Base-by-base conservation (phyloP, 106 monocot species). In the Cymbidium sinense region DNA sequence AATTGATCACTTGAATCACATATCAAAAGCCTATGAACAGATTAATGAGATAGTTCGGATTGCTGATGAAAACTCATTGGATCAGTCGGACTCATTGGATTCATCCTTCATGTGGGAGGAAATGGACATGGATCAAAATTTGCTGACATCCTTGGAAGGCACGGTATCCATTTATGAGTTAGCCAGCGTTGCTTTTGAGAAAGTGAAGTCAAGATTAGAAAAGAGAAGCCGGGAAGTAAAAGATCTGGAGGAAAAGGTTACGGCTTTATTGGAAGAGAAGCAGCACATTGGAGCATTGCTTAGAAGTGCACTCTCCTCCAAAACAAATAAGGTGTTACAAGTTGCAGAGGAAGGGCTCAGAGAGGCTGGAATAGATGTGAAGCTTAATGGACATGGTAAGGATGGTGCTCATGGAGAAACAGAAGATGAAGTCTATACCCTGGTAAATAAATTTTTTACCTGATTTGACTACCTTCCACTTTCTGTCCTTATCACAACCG, bases 401-500 rank as follows among this genome's bases (percentile, higher is more conserved):
- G 25, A 81, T 61, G 77, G 70, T 44, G 54, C 37, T 37, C 31
- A 74, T 11, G 77, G 70, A 18, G 82, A 44, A 18, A 84, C 86
- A 34, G 89, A 87, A 33, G 88, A 95, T 82, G 99, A 99, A 87
- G 92, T 99, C 81, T 99, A 92, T 88, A 85, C 81, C 41, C 80
- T 99, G 90, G 99, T 99, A 87, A 79, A 75, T 64, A 29, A 2
- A 23, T 7, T 69, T 43, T 54, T 31, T 41, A 8, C 18, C 20
- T 23, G 28, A 50, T 31, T 50, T 47, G 25, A 17, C 23, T 47
- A 4, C 71, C 18, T 21, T 71, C n/a, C 18, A 67, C 71, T 39
- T n/a, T 21, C 28, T 34, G 6, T 2, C 6, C 21, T 10, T 23
- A 71, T 71, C 21, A 15, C 17, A 3, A 23, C 6, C n/a, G 67